These are phyloP conservation scores for Gynochthodes officinalis DNA, from an alignment of 257 asterid species.

Conservation along the genomic window DNA sequence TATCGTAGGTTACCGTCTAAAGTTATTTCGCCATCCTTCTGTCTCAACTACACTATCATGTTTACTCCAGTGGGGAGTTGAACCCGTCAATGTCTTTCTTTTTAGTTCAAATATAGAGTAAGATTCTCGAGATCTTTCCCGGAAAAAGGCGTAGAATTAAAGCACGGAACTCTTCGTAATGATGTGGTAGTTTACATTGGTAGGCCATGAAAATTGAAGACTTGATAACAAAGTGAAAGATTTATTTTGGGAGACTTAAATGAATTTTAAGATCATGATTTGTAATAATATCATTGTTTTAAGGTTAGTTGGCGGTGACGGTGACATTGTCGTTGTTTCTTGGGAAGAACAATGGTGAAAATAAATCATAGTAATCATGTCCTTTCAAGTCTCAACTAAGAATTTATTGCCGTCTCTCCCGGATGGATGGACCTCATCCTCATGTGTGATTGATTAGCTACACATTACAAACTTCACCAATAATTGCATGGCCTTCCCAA, in stretches of 20 bases:
- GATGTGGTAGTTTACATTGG: neutral
- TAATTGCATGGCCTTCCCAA: no score
- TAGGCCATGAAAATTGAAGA: slow-evolving; percentile 9
- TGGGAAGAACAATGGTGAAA: neutral
- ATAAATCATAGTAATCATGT: neutral
- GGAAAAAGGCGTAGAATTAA: neutral
- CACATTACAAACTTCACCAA: no score
- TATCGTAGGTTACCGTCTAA: neutral
- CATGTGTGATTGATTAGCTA: no score
- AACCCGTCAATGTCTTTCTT: neutral
- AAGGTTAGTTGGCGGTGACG: slow-evolving; percentile 13
- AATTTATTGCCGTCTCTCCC: no score
- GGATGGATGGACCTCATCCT: no score
- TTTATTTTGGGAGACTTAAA: slow-evolving; percentile 1
- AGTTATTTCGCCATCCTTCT: neutral
- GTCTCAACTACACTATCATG: no score
- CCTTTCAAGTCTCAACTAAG: neutral
- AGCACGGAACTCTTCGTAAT: neutral
- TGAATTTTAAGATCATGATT: no score
- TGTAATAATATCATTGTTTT: slow-evolving; percentile 11
- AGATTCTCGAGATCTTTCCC: slow-evolving; percentile 11
- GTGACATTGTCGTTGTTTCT: slow-evolving; percentile 8
- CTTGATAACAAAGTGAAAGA: slow-evolving; percentile 14
- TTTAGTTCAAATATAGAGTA: neutral
- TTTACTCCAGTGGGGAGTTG: neutral